Evolutionary conservation across 106 monocot genomes (phyloP), one percentile per base, ranked within the genome.

Genomic region (Narthecium ossifragum): DNA sequence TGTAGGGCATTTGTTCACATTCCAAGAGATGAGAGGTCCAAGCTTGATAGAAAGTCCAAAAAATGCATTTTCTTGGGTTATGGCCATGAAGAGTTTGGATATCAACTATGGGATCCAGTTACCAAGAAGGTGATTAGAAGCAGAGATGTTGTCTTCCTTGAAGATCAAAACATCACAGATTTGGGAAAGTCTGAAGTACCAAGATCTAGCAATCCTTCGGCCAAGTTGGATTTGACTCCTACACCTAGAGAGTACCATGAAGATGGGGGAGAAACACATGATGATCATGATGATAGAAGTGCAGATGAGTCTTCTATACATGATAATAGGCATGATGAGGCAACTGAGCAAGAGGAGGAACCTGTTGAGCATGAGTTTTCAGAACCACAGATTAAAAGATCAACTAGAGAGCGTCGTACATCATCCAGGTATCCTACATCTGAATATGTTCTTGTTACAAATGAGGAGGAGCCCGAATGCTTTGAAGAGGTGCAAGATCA

Each of bases 51-150:
- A 22, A 64, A 48, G 28, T 13, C 49, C 8, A 36, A 11, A 23
- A 26, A n/a, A 37, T 64, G 51, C 33, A 51, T 64, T 8, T 51
- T 64, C 25, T 22, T 60, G 23, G 59, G 39, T 11, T 60, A 60
- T 60, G 23, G 10, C 4, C 59, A 60, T 40, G 22, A 60, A 8
- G 39, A 55, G 39, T 64, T 64, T 25, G 49, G 64, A 9, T 51
- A 64, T 36, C n/a, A 6, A n/a, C 23, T 34, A 2, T 34, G 29
- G 0, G 51, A 64, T 51, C 50, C 34, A 25, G 24, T 51, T 37
- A 8, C 51, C 23, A 33, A 34, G 34, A 64, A 52, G 18, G 23
- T 59, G 17, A 36, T 64, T 14, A 50, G 27, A 50, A 51, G 50
- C 20, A n/a, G 33, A 23, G 51, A 64, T 64, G 33, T 51, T 0